Conservation (phyloP, 2,329 filamentous ascomycete genomes). For the Colletotrichum lentis region DNA sequence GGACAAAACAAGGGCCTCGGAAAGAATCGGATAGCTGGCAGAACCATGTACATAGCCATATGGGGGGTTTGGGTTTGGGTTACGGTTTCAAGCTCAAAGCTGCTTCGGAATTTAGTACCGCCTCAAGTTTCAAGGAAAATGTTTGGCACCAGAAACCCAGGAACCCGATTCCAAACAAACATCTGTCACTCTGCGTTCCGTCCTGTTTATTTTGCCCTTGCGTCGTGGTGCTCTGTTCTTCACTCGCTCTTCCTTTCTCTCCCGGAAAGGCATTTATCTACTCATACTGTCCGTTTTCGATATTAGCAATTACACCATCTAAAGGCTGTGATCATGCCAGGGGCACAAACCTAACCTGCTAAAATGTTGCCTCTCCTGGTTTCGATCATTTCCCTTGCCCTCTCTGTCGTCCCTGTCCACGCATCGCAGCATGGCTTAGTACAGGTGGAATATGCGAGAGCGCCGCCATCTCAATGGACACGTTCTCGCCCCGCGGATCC, state of each 20-base stretch:
- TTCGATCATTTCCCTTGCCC: not conserved
- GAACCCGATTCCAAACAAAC: not conserved
- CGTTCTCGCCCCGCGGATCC: not conserved
- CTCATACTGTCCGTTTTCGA: not conserved
- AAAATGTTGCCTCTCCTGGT: conserved; percentile 4
- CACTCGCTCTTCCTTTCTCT: too few species aligned
- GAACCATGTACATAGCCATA: not conserved
- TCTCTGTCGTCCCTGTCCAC: not conserved
- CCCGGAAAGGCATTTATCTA: too few species aligned
- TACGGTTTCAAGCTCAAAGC: not conserved
- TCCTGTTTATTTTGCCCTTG: not conserved
- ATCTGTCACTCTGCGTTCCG: too few species aligned
- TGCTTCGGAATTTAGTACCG: too few species aligned
- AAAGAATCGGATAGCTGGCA: not conserved
- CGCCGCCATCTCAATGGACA: conserved; percentile 9
- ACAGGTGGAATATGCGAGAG: conserved; percentile 7
- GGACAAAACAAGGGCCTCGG: not conserved
- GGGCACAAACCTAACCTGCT: not conserved
- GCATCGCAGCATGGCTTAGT: not conserved
- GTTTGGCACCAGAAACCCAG: not conserved
- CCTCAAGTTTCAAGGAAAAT: not conserved
- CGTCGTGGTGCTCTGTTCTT: too few species aligned
- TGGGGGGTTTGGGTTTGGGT: not conserved
- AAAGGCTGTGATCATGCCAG: not conserved
- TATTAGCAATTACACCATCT: not conserved